Evolutionary conservation across 2,329 filamentous ascomycete species (phyloP).

Genomic region (Epicoccum sorghinum): DNA sequence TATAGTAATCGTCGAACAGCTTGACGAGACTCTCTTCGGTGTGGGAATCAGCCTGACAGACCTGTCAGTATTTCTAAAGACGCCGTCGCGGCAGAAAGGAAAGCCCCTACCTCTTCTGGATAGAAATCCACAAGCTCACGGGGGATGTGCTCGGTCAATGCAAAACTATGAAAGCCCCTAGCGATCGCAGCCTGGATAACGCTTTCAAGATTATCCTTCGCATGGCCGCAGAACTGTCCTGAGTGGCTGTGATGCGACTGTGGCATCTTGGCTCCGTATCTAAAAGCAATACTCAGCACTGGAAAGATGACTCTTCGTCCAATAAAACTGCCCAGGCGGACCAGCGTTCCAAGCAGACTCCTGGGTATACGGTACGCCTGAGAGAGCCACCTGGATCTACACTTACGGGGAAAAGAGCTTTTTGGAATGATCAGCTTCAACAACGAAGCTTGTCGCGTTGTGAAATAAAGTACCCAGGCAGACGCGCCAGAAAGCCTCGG

Average conservation of each 20-base stretch:
- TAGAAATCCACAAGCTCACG: conserved; percentile 81
- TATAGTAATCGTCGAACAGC: conserved; percentile 73
- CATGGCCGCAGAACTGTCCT: conserved; percentile 92
- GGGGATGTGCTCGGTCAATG: conserved; percentile 94
- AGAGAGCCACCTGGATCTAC: no score
- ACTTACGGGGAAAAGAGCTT: no score
- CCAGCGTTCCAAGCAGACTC: no score
- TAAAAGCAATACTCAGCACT: not conserved
- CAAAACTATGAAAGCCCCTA: conserved; percentile 80
- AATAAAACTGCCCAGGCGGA: no score
- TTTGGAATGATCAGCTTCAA: no score
- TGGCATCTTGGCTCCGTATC: conserved; percentile 66
- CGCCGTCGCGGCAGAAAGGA: not conserved
- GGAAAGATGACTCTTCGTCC: not conserved
- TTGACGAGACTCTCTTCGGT: conserved; percentile 41
- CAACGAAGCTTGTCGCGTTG: no score
- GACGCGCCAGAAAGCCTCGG: conserved; percentile 2
- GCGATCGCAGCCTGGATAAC: conserved; percentile 79
- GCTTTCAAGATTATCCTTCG: conserved; percentile 81
- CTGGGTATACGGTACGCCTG: no score
- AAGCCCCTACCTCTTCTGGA: conserved; percentile 75
- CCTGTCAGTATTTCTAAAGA: conserved; percentile 12
- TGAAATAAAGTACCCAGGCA: not conserved
- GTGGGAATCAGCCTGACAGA: conserved; percentile 26
- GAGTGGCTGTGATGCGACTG: conserved; percentile 99